Evolutionary conservation across 2,329 filamentous ascomycete species (phyloP).

Genomic region (Cladophialophora exuberans): DNA sequence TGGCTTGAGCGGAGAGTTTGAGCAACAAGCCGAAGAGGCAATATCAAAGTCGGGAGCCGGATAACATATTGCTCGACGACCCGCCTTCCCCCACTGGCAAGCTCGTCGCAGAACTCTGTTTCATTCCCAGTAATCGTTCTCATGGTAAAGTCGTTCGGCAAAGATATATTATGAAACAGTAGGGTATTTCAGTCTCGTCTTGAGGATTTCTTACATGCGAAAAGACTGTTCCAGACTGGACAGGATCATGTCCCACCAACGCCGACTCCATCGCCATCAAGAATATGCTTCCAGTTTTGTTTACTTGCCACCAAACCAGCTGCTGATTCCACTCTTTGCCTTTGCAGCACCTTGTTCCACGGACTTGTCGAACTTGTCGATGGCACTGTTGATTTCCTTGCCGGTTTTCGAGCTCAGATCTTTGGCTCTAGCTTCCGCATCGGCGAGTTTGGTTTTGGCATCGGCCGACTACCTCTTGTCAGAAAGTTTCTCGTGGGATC

Average conservation of each 20-base stretch:
- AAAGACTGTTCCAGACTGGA: conserved; percentile 2
- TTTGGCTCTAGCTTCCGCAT: conserved; percentile 66
- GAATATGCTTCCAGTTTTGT: background rate
- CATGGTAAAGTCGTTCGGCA: too few relatives aligned
- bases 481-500: background rate
- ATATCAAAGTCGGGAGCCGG: too few relatives aligned
- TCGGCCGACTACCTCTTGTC: conserved; percentile 39
- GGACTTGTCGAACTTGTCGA: conserved; percentile 81
- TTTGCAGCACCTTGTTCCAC: conserved; percentile 78
- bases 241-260: conserved; percentile 16
- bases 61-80: too few relatives aligned
- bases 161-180: background rate
- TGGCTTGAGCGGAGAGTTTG: too few relatives aligned
- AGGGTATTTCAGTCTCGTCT: background rate
- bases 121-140: too few relatives aligned
- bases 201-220: background rate
- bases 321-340: conserved; percentile 79
- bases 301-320: conserved; percentile 74
- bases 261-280: conserved; percentile 13
- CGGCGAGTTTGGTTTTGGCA: conserved; percentile 56
- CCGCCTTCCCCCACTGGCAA: too few relatives aligned
- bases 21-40: too few relatives aligned
- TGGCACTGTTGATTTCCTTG: conserved; percentile 53
- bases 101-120: too few relatives aligned
- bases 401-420: conserved; percentile 67